A percentile compares a stretch with the other conserved stretches of the same genome.
phyloP scores from a whole-genome alignment of 139 green algal genomes.

The Picocystis salinarum region DNA sequence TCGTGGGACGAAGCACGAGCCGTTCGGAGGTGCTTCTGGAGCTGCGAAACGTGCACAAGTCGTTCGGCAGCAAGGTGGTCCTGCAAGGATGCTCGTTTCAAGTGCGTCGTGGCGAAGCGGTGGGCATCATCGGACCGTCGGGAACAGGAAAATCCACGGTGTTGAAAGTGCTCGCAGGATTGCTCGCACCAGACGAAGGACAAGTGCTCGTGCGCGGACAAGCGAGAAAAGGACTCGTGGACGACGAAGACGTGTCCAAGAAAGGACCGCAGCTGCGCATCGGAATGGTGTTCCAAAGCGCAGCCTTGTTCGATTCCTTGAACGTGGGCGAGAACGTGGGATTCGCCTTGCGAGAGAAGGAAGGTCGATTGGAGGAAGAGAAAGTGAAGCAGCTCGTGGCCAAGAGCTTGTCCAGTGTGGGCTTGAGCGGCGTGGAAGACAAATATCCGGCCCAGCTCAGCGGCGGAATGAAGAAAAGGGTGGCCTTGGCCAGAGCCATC shows the following conservation, averaged over 20 bases:
- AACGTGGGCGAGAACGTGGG: constrained; percentile 50
- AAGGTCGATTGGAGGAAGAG: constrained; percentile 50
- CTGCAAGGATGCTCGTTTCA: constrained; percentile 77
- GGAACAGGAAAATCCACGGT: constrained; percentile 96
- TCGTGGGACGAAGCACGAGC: too few species aligned
- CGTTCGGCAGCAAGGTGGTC: constrained; percentile 82
- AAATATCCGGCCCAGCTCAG: constrained; percentile 79
- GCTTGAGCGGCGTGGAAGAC: constrained; percentile 66
- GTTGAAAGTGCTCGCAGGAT: constrained; percentile 73
- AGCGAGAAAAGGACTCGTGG: constrained; percentile 25
- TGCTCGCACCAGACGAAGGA: constrained; percentile 75
- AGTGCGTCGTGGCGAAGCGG: constrained; percentile 75
- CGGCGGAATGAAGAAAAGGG: constrained; percentile 97
- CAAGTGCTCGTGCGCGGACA: constrained; percentile 6
- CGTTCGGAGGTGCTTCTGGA: constrained; percentile 83
- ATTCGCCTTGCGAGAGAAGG: constrained; percentile 63
- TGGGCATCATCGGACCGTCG: constrained; percentile 92
- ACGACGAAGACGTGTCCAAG: not conserved
- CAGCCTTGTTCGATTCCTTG: constrained; percentile 93
- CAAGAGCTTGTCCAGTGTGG: constrained; percentile 63
- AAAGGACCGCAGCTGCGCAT: constrained; percentile 19
- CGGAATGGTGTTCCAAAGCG: constrained; percentile 92
- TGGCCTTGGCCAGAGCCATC: constrained; percentile 79
- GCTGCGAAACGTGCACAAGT: constrained; percentile 80
- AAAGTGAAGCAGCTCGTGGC: constrained; percentile 55